Percentiles rank a stretch among this genome's conserved stretches.
Evolutionary conservation across 1,284 basidiomycete species (phyloP).

Genomic region (Filobasidium uniguttulatum): DNA sequence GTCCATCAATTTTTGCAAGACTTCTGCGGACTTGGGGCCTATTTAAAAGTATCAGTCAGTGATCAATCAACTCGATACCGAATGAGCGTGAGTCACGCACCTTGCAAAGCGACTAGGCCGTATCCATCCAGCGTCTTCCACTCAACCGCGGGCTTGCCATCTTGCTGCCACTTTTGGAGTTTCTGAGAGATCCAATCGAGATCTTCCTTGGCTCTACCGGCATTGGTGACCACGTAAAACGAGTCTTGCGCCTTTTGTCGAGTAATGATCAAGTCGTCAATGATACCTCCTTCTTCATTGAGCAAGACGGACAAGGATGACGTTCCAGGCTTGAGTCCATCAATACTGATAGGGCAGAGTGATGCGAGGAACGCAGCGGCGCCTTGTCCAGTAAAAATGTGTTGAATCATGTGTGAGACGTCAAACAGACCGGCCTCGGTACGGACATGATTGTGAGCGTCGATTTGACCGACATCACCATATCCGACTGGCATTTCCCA

Average conservation of each 20-base stretch:
- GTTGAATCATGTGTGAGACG: slow-evolving; percentile 95
- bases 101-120: slow-evolving; percentile 85
- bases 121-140: slow-evolving; percentile 69
- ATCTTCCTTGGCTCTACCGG: slow-evolving; percentile 69
- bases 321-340: slow-evolving; percentile 51
- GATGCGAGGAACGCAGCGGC: slow-evolving; percentile 67
- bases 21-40: slow-evolving; percentile 71
- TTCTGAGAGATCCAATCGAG: slow-evolving; percentile 59
- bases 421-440: slow-evolving; percentile 80
- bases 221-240: slow-evolving; percentile 97
- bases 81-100: slow-evolving; percentile 32
- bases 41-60: not conserved
- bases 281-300: slow-evolving; percentile 80
- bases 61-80: not conserved
- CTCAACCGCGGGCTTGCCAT: slow-evolving; percentile 52
- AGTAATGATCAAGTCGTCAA: slow-evolving; percentile 80
- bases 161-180: slow-evolving; percentile 58
- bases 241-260: slow-evolving; percentile 55
- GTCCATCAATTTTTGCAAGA: slow-evolving; percentile 59
- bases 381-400: slow-evolving; percentile 61
- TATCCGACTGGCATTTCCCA: slow-evolving; percentile 90
- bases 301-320: slow-evolving; percentile 78
- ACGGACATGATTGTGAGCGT: slow-evolving; percentile 80
- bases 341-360: slow-evolving; percentile 67
- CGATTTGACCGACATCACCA: slow-evolving; percentile 66